Evolutionary conservation across 805 yeast genomes (phyloP).

Genomic region (Lipomyces orientalis): DNA sequence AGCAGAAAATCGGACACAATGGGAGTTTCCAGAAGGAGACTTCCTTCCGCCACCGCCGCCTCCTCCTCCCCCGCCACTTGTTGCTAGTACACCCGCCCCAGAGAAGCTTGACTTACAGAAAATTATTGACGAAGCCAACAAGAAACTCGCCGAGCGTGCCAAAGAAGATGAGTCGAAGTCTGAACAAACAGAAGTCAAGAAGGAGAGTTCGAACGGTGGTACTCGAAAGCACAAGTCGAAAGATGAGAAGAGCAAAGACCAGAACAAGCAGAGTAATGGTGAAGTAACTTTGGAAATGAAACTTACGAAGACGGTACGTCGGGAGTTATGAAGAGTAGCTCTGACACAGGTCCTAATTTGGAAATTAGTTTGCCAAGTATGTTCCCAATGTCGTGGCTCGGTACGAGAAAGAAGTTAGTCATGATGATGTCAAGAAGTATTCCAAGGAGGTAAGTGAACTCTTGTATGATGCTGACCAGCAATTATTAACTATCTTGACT

Average conservation of each 20-base stretch:
- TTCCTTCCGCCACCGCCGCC: slow-evolving; percentile 42
- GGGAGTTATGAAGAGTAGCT: too few species aligned
- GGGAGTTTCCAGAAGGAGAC: slow-evolving; percentile 62
- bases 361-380: slow-evolving; percentile 63
- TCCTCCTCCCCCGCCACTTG: slow-evolving; percentile 43
- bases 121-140: slow-evolving; percentile 51
- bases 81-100: slow-evolving; percentile 40
- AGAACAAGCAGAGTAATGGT: slow-evolving; percentile 10
- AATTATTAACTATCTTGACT: not conserved
- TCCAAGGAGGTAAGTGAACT: slow-evolving; percentile 59
- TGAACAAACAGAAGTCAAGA: slow-evolving; percentile 14
- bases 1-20: slow-evolving; percentile 54
- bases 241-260: slow-evolving; percentile 4
- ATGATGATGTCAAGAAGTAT: slow-evolving; percentile 73
- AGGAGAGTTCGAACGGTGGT: slow-evolving; percentile 12
- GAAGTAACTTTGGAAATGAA: slow-evolving; percentile 14
- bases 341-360: slow-evolving; percentile 5
- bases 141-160: slow-evolving; percentile 45
- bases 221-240: slow-evolving; percentile 14
- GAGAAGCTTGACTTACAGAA: slow-evolving; percentile 44
- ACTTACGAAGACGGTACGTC: slow-evolving; percentile 27
- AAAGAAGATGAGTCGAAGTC: slow-evolving; percentile 43
- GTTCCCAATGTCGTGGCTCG: slow-evolving; percentile 80
- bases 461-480: not conserved
- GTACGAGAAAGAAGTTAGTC: slow-evolving; percentile 64